phyloP scores from a whole-genome alignment of 2,329 filamentous ascomycete species.

The Trichophyton simii region DNA sequence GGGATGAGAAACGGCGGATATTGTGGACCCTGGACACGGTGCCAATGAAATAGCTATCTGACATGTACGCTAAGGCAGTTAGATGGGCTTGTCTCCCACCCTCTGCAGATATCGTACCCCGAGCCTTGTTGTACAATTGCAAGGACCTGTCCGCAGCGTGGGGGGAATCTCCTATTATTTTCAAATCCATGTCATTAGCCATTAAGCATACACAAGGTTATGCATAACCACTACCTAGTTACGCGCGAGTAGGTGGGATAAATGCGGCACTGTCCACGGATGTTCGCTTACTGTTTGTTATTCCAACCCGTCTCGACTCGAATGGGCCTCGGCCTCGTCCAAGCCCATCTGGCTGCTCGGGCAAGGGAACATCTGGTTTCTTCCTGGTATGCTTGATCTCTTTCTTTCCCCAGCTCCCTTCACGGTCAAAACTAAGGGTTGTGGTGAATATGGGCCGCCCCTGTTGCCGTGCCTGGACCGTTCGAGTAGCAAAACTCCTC shows the following conservation, averaged over 20 bases:
- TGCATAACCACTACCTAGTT: neutral
- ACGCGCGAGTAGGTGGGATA: neutral
- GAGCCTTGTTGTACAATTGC: slow-evolving; percentile 39
- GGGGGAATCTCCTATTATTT: slow-evolving; percentile 24
- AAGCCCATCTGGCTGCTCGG: slow-evolving; percentile 27
- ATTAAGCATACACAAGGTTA: neutral
- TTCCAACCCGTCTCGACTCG: slow-evolving; percentile 44
- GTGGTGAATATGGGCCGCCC: slow-evolving; percentile 90
- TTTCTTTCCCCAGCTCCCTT: slow-evolving; percentile 40
- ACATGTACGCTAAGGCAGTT: slow-evolving; percentile 82
- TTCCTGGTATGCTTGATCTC: slow-evolving; percentile 53
- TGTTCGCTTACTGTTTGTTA: slow-evolving; percentile 39
- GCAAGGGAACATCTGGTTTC: slow-evolving; percentile 43
- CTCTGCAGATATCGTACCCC: slow-evolving; percentile 56
- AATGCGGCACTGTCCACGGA: neutral
- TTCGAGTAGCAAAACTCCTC: slow-evolving; percentile 77
- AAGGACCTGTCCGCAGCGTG: slow-evolving; percentile 55
- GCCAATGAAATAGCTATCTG: slow-evolving; percentile 84
- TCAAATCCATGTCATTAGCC: neutral
- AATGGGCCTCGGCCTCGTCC: slow-evolving; percentile 39
- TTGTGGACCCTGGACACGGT: slow-evolving; percentile 71
- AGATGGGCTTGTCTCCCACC: slow-evolving; percentile 73
- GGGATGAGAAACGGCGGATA: slow-evolving; percentile 59
- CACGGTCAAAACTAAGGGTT: slow-evolving; percentile 74
- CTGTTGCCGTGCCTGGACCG: slow-evolving; percentile 85